Evolutionary conservation across 2,329 filamentous ascomycete species (phyloP), one percentile per base, ranked within the genome.

Genomic region (Cladosporium halotolerans): DNA sequence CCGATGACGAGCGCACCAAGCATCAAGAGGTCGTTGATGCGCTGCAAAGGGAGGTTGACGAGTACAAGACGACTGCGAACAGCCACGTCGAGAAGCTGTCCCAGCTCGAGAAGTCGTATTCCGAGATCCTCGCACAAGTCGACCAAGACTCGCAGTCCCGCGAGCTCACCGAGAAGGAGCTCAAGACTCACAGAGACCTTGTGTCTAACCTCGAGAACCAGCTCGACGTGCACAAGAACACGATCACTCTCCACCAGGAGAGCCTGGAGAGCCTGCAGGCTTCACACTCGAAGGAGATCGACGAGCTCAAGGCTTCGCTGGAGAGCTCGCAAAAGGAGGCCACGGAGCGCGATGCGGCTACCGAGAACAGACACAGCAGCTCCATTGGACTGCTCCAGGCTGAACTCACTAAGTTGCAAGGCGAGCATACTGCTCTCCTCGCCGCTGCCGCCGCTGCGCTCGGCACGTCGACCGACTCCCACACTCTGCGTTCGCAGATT

Each of bases 11-110:
- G 63, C 68, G 68, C 13, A 38, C 61, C 4, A 70, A 71, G 58
- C 73, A 76, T 19, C 75, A 83, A 55, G 75, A 79, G 36, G 76
- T 77, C 18, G 70, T 83, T 9, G 75, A 77, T 51, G 66, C 73
- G 18, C 72, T 96, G 40, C 86, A 87, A 57, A 78, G 73, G 55
- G 85, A 95, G 66, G 85, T 96, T 50, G 83, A 91, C 48, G 84
- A 89, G 65, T 90, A 95, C 72, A 91, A 88, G 72, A 73, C 79
- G 3, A 81, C 87, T 36, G 85, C 95, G 62, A 79, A 80, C 58
- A 78, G 75, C 59, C 88, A 91, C 62, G 76, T 83, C 10, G 67
- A 79, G 38, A 88, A 84, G 62, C 83, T 96, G 31, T 77, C 83
- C 3, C 81, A 87, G 59, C 77, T 96, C 11, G 89, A 96, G 69